These are phyloP conservation scores for Apostasia shenzhenica DNA, from an alignment of 106 monocot genomes.

Conservation along the genomic window DNA sequence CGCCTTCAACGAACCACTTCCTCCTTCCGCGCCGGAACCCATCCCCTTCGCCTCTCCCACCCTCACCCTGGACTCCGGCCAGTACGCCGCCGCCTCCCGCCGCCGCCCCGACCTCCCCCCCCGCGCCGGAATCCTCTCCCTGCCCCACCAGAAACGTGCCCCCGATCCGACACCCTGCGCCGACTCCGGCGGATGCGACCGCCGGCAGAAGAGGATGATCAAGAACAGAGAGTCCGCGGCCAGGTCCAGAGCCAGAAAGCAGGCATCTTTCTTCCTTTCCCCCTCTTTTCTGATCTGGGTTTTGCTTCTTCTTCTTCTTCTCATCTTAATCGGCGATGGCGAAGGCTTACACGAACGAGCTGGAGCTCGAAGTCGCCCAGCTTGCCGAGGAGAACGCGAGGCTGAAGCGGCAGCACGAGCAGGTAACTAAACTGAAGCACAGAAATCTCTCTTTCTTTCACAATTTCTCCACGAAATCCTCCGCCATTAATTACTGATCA, in stretches of 20 bases:
- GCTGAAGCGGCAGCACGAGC: constrained; percentile 33
- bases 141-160: no score
- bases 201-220: constrained; percentile 22
- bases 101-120: no score
- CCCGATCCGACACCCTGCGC: no score
- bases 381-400: constrained; percentile 35
- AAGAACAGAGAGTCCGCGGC: constrained; percentile 35
- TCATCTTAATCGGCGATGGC: no score
- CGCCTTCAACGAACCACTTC: no score
- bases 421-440: constrained; percentile 20
- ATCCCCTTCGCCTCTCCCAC: no score
- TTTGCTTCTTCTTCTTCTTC: no score
- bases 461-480: not conserved
- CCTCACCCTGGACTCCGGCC: no score
- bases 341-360: constrained; percentile 49
- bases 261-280: not conserved
- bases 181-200: not conserved
- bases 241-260: constrained; percentile 28
- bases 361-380: constrained; percentile 34
- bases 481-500: not conserved
- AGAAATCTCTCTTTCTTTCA: not conserved
- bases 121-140: no score
- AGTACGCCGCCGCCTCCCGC: no score
- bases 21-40: no score
- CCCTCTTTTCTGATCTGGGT: no score